A percentile compares a stretch with the other conserved stretches of the same genome.
These are phyloP conservation scores for Phaseolus coccineus DNA, from an alignment of 331 rosid genomes.

Conservation along the genomic window DNA sequence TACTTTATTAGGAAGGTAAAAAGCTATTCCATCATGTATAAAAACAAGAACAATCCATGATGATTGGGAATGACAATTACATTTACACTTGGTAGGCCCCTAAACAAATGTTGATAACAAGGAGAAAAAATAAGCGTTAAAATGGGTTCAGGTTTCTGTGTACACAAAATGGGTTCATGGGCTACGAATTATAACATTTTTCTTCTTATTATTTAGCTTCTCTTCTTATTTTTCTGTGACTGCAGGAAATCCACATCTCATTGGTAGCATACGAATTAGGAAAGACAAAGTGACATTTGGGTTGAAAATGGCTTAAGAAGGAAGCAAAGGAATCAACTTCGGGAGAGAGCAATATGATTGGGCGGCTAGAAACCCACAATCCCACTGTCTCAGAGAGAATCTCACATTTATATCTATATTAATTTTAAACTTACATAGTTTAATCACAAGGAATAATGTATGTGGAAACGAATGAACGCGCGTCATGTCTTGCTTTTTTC, in stretches of 20 bases:
- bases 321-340: conserved; percentile 73
- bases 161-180: too few relatives aligned
- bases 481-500: conserved; percentile 53
- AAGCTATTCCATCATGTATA: background rate
- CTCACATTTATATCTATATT: conserved; percentile 27
- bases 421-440: conserved; percentile 24
- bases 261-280: conserved; percentile 39
- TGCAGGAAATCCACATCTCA: background rate
- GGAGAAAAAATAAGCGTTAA: background rate
- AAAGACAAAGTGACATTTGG: conserved; percentile 42
- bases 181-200: background rate
- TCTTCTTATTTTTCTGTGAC: background rate
- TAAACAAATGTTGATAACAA: background rate
- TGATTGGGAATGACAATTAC: background rate
- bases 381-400: conserved; percentile 42
- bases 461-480: conserved; percentile 58
- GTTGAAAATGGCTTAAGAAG: conserved; percentile 64
- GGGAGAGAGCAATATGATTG: conserved; percentile 54
- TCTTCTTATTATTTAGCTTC: background rate
- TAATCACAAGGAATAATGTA: conserved; percentile 55
- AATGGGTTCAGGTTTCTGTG: background rate
- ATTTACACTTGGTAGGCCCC: background rate
- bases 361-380: conserved; percentile 56
- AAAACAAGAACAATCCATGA: conserved; percentile 4
- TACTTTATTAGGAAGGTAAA: background rate